A percentile compares a stretch with the other conserved stretches of the same genome.
Conservation (phyloP, 1,139 yeast genomes). For the Debaryomyces robertsiae region DNA sequence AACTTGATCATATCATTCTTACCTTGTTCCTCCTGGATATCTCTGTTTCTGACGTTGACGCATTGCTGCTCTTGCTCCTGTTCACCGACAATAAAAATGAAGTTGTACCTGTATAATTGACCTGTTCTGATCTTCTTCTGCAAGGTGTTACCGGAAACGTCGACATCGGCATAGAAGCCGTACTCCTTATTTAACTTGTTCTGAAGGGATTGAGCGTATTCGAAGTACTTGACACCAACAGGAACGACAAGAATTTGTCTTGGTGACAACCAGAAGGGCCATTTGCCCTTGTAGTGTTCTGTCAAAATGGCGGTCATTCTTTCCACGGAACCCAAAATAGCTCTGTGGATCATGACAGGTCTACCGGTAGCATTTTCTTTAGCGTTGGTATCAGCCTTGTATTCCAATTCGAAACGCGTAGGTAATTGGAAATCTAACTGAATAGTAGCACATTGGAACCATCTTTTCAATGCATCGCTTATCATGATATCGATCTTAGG, state of each 20-base stretch:
- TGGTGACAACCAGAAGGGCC: constrained; percentile 99
- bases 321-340: constrained; percentile 95
- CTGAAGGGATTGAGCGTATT: constrained; percentile 81
- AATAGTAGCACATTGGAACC: constrained; percentile 98
- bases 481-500: constrained; percentile 96
- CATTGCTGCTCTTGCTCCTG: constrained; percentile 77
- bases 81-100: constrained; percentile 94
- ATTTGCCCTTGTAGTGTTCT: constrained; percentile 95
- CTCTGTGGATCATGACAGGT: constrained; percentile 99
- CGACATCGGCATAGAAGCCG: constrained; percentile 90
- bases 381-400: constrained; percentile 69
- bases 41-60: constrained; percentile 93
- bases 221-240: constrained; percentile 89
- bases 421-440: constrained; percentile 98
- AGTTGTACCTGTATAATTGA: constrained; percentile 88
- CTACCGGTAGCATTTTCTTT: constrained; percentile 46
- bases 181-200: constrained; percentile 60
- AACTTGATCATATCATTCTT: constrained; percentile 81
- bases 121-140: constrained; percentile 97
- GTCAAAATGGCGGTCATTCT: constrained; percentile 97
- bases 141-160: constrained; percentile 88
- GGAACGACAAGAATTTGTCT: constrained; percentile 95
- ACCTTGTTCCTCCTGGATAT: constrained; percentile 78
- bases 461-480: constrained; percentile 87
- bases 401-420: constrained; percentile 83